Evolutionary conservation across 495 filamentous ascomycete genomes (phyloP), one percentile per base, ranked within the genome.

Genomic region (Margaritispora aquatica): DNA sequence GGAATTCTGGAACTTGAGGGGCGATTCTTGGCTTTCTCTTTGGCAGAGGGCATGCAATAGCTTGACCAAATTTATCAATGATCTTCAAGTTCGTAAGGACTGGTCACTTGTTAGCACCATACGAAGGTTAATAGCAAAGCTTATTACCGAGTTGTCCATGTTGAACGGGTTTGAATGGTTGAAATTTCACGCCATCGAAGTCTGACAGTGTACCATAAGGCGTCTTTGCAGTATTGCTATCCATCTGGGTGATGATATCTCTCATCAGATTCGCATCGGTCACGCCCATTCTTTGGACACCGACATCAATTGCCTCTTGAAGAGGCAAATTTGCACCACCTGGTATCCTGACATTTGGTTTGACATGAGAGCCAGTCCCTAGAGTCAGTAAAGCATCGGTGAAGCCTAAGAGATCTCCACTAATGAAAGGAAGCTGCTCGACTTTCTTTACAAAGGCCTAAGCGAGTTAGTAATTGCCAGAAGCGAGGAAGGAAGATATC

Each of bases 51-150:
- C 44, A 53, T 62, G 29, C 13, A 17, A 76, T 62, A 1, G 67
- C 73, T 57, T 80, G 77, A 0, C 79, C 79, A 38, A 81, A 80
- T 57, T 79, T 79, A 63, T 81, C 79, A 23, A 81, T 59, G 23
- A 81, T 72, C 51, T 80, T 81, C 21, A 83, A 60, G 23, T 53
- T 53, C 2, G 51, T 53, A 34, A 53, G 24, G 19, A 26, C 51
- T 53, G 21, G 2, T 9, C 3, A 20, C 2, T 2, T 2, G 9
- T 36, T 10, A 31, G 51, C 34, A 19, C 2, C 49, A 27, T 3
- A 23, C 4, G 20, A 26, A 24, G 21, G 11, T 27, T 5, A 3
- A 24, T 11, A 10, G 24, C 8, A 9, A 17, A 2, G 24, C 22
- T 5, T 24, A 11, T 29, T 55, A 55, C 53, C 53, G 49, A 77